Percentiles rank a stretch among this genome's conserved stretches.
These are phyloP conservation scores for Rosellinia necatrix DNA, from an alignment of 2,329 filamentous ascomycete genomes.

Conservation along the genomic window DNA sequence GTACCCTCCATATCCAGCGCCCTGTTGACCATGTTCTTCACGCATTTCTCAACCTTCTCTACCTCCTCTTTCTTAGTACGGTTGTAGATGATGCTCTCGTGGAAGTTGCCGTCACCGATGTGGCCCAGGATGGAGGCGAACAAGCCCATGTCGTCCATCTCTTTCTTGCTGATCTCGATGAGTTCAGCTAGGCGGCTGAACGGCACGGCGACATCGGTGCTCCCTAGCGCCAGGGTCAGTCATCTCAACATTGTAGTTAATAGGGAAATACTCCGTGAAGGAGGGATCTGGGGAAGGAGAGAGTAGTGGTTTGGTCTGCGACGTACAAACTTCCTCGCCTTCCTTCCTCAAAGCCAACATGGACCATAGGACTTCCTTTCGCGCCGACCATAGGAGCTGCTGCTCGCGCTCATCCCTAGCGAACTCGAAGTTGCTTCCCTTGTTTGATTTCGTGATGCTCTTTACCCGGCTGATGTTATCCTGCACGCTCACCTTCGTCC, in stretches of 20 bases:
- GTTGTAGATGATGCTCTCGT: conserved; percentile 90
- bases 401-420: conserved; percentile 73
- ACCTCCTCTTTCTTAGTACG: conserved; percentile 69
- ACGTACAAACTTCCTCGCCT: conserved; percentile 73
- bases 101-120: conserved; percentile 93
- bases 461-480: conserved; percentile 76
- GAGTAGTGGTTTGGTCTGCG: neutral
- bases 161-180: conserved; percentile 82
- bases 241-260: neutral
- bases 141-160: conserved; percentile 82
- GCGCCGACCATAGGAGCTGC: conserved; percentile 76
- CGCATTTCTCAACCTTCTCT: conserved; percentile 77
- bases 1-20: conserved; percentile 94
- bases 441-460: conserved; percentile 66
- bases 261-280: neutral
- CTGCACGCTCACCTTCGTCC: conserved; percentile 75
- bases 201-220: conserved; percentile 82
- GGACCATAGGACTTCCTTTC: conserved; percentile 84
- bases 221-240: conserved; percentile 54
- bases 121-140: conserved; percentile 90
- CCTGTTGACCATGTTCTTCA: conserved; percentile 89
- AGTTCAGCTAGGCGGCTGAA: conserved; percentile 76
- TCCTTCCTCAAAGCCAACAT: conserved; percentile 72
- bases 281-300: neutral
- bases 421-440: conserved; percentile 74